Evolutionary conservation across 2,329 filamentous ascomycete species (phyloP), one percentile per base, ranked within the genome.

Genomic region (Fusarium nanum): DNA sequence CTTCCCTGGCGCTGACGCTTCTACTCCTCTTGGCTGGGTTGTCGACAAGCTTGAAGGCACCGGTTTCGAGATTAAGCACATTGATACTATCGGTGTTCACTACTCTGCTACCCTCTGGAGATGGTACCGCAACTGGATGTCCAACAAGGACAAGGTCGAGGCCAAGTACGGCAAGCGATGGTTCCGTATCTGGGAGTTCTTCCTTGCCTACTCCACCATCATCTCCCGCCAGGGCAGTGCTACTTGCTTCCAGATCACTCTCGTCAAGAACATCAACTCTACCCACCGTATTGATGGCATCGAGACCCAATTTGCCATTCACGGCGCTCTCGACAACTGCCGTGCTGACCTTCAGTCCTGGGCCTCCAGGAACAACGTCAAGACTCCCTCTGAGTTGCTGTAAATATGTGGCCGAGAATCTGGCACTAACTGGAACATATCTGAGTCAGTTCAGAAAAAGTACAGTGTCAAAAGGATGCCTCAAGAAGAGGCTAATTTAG

Each of bases 121-220:
- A 78, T 98, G 96, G 96, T 98, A 98, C 86, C 88, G 96, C 73
- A 98, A 98, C 88, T 98, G 96, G 96, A 88, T 98, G 81, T 93
- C 86, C 82, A 98, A 98, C 87, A 86, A 88, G 74, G 93, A 97
- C 63, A 97, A 97, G 85, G 92, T 98, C 67, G 89, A 92, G 81
- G 93, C 92, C 78, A 98, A 98, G 87, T 98, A 98, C 79, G 96
- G 96, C 77, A 90, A 92, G 78, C 88, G 93, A 78, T 99, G 96
- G 96, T 99, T 93, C 89, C 91, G 95, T 81, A 97, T 97, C 81
- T 97, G 94, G 93, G 93, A 97, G 79, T 94, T 90, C 84, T 97
- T 97, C 89, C 88, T 97, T 68, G 92, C 93, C 73, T 94, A 89
- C 81, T 93, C 92, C 30, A 93, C 91, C 80, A 97, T 97, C 79